Conservation (phyloP, 2,329 filamentous ascomycete species). For the Fusarium denticulatum region DNA sequence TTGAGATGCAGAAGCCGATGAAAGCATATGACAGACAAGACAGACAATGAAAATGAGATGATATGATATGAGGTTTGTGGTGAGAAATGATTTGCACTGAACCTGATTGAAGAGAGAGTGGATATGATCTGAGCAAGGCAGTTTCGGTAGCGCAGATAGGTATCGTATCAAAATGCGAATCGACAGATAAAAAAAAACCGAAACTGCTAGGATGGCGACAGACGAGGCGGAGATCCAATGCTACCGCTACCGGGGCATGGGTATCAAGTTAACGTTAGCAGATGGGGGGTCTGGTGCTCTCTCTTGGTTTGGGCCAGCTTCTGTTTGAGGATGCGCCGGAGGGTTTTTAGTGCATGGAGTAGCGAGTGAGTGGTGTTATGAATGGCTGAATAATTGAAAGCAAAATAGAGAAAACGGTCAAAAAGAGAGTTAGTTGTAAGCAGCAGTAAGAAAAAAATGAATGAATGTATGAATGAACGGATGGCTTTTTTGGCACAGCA, state of each 20-base stretch:
- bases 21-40: constrained; percentile 17
- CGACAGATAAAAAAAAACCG: constrained; percentile 21
- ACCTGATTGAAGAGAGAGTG: constrained; percentile 2
- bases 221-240: constrained; percentile 32
- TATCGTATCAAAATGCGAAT: constrained; percentile 26
- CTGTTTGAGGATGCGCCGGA: constrained; percentile 28
- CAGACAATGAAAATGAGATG: neutral
- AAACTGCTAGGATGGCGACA: constrained; percentile 19
- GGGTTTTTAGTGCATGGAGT: constrained; percentile 21
- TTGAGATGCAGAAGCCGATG: neutral
- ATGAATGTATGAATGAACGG: neutral
- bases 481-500: constrained; percentile 13
- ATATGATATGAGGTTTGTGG: constrained; percentile 25
- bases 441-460: neutral
- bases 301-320: constrained; percentile 10
- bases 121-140: constrained; percentile 32
- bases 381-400: neutral
- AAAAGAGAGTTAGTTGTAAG: neutral
- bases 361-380: constrained; percentile 5
- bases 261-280: neutral
- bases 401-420: neutral
- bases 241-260: constrained; percentile 24
- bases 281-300: neutral
- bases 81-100: constrained; percentile 9
- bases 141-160: constrained; percentile 16